Base-by-base conservation (phyloP, 345 rosid genomes). In the Angophora floribunda region DNA sequence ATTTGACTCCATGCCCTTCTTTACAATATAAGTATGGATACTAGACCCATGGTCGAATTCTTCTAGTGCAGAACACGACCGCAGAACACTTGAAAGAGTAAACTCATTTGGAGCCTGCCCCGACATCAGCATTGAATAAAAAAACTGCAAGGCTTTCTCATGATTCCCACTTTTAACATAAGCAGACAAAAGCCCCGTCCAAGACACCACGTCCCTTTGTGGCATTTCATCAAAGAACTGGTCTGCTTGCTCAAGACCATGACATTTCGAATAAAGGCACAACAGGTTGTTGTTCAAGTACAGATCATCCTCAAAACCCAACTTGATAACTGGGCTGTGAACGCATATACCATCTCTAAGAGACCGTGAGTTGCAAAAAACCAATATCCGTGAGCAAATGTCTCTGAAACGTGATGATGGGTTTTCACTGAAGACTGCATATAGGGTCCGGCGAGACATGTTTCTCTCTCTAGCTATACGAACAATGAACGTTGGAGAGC, bases 221-320 rank as follows among this genome's bases (percentile, higher is more conserved):
- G 93, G 93, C 97, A 96, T 95, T 95, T 95, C 95, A 19, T 96
- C 97, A 92, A 96, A 95, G 87, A 95, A 85, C 51, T 93, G 91
- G 90, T 93, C 95, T 52, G 95, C 97, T 44, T 86, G 84, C 41
- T 84, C 90, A 7, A 88, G 15, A 21, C 92, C 91, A 7, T 86
- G 88, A 75, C 95, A 91, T 93, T 94, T 95, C 1, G 87, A 50
- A 15, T 95, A 95, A 0, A 96, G 91, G 55, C 94, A 88, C 28
- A 94, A 70, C 36, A 96, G 93, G 90, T 91, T 95, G 93, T 95
- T 96, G 94, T 92, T 93, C 87, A 96, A 85, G 85, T 92, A 93
- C 75, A 94, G 65, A 88, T 91, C 89, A 5, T 91, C 91, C 7
- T 92, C 87, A 59, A 95, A 89, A 90, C 92, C 91, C 80, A 93